Percentiles rank a stretch among this genome's conserved stretches.
phyloP scores from a whole-genome alignment of 441 rosid species.

The Theobroma grandiflorum region DNA sequence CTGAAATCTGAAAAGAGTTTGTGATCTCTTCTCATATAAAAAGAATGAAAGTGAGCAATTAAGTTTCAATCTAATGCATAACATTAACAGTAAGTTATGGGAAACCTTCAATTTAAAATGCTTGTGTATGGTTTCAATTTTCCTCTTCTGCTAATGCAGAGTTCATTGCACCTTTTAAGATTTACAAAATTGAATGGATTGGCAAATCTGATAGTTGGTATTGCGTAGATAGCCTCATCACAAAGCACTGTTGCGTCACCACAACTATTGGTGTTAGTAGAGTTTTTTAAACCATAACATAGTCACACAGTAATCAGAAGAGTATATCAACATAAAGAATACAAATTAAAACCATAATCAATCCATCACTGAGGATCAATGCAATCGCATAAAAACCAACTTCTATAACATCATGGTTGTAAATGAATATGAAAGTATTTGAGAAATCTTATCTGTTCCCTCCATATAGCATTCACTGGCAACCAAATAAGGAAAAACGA shows the following conservation, averaged over 20 bases:
- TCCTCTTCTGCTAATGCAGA: neutral
- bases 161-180: too few species aligned
- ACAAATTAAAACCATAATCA: too few species aligned
- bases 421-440: neutral
- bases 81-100: neutral
- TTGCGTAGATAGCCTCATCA: too few species aligned
- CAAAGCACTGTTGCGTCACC: too few species aligned
- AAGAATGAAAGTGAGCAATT: too few species aligned
- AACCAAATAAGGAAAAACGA: neutral
- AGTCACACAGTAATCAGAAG: neutral
- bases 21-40: neutral
- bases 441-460: neutral
- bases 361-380: neutral
- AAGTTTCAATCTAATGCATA: too few species aligned
- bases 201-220: too few species aligned
- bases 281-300: neutral
- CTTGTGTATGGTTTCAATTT: neutral
- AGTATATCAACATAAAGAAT: neutral
- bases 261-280: too few species aligned
- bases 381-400: neutral
- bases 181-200: too few species aligned
- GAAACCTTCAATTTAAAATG: neutral
- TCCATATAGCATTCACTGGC: neutral
- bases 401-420: neutral
- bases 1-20: neutral